These are phyloP conservation scores for Nepenthes mirabilis DNA, from an alignment of 148 eudicot genomes.

Conservation along the genomic window DNA sequence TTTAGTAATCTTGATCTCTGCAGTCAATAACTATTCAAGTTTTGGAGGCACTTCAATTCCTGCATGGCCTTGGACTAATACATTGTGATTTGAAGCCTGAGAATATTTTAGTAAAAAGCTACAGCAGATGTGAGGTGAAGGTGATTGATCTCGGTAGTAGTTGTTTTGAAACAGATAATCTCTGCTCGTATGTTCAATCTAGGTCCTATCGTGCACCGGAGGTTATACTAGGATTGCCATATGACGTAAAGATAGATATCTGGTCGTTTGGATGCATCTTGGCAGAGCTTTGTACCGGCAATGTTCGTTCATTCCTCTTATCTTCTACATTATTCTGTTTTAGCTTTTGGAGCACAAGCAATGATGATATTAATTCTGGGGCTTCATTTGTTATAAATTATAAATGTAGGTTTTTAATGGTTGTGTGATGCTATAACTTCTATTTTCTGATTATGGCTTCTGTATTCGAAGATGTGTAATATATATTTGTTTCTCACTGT, in stretches of 20 bases:
- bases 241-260: slow-evolving; percentile 84
- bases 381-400: too few relatives aligned
- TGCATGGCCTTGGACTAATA: slow-evolving; percentile 89
- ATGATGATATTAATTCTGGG: background rate
- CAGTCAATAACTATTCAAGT: slow-evolving; percentile 89
- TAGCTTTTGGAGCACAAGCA: too few relatives aligned
- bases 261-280: slow-evolving; percentile 99
- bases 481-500: too few relatives aligned
- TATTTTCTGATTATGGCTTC: too few relatives aligned
- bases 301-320: slow-evolving; percentile 21
- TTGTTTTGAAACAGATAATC: slow-evolving; percentile 94
- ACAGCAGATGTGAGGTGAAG: slow-evolving; percentile 97
- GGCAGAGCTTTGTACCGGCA: slow-evolving; percentile 98
- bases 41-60: slow-evolving; percentile 80
- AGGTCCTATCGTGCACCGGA: slow-evolving; percentile 96
- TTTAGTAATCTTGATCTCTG: slow-evolving; percentile 11
- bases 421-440: too few relatives aligned
- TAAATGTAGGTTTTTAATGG: too few relatives aligned
- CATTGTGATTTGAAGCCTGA: slow-evolving; percentile 99
- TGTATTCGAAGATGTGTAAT: too few relatives aligned
- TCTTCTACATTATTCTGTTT: background rate
- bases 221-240: slow-evolving; percentile 83
- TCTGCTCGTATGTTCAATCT: slow-evolving; percentile 92
- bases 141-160: slow-evolving; percentile 98
- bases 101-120: slow-evolving; percentile 91